phyloP scores from a whole-genome alignment of 345 rosid genomes.

The Gossypium arboreum region DNA sequence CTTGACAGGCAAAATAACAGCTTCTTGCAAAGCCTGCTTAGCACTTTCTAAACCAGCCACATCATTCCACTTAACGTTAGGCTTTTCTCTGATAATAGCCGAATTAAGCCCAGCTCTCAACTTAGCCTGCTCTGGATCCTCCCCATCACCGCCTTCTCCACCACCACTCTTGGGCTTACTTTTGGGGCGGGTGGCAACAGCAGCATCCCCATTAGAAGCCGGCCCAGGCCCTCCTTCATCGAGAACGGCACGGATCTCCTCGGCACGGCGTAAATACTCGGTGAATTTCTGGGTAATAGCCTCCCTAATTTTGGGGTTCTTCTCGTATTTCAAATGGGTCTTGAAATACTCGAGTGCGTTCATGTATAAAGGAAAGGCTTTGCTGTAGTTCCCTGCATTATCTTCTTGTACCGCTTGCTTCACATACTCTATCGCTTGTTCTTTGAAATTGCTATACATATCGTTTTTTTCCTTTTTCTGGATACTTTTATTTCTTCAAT shows the following conservation, averaged over 20 bases:
- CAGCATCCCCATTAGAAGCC: slow-evolving; percentile 57
- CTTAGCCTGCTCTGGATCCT: slow-evolving; percentile 69
- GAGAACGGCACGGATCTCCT: slow-evolving; percentile 76
- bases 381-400: slow-evolving; percentile 69
- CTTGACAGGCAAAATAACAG: slow-evolving; percentile 80
- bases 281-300: slow-evolving; percentile 76
- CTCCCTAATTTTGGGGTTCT: slow-evolving; percentile 67
- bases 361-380: slow-evolving; percentile 76
- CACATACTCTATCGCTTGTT: slow-evolving; percentile 81
- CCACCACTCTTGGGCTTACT: slow-evolving; percentile 67
- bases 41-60: slow-evolving; percentile 88
- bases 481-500: neutral
- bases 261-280: slow-evolving; percentile 75
- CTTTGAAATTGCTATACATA: slow-evolving; percentile 86
- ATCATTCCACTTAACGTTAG: slow-evolving; percentile 71
- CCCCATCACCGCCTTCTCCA: slow-evolving; percentile 51
- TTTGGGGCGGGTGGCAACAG: slow-evolving; percentile 61
- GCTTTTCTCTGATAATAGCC: slow-evolving; percentile 72
- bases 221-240: slow-evolving; percentile 71
- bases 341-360: slow-evolving; percentile 81
- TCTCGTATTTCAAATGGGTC: slow-evolving; percentile 81
- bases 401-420: slow-evolving; percentile 74
- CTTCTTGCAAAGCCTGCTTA: slow-evolving; percentile 76
- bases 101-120: slow-evolving; percentile 67
- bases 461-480: neutral